Conservation (phyloP, 192 early-diverging fungal species). For the Phlyctochytrium planicorne region DNA sequence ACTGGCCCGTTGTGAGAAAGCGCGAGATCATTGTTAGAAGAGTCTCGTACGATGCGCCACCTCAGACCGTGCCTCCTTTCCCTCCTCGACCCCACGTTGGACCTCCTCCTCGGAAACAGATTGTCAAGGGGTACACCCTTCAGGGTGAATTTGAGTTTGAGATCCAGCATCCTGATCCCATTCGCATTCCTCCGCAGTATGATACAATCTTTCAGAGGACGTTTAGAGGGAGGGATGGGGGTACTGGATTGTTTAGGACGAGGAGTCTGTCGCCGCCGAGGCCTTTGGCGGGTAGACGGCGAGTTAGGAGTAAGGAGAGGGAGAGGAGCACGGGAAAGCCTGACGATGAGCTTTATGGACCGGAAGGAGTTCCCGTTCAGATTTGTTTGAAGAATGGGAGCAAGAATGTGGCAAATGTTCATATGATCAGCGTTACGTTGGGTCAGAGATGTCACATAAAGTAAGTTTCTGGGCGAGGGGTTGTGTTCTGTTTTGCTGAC, state of each 20-base stretch:
- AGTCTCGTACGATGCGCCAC: background rate
- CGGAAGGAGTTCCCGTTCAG: constrained; percentile 4
- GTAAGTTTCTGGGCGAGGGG: too few relatives aligned
- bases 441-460: constrained; percentile 5
- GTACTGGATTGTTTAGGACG: background rate
- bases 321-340: constrained; percentile 5
- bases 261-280: background rate
- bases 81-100: background rate
- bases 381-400: background rate
- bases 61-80: constrained; percentile 2
- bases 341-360: constrained; percentile 3
- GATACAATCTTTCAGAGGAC: background rate
- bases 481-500: background rate
- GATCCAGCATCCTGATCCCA: constrained; percentile 2
- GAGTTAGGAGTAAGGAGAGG: background rate
- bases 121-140: background rate
- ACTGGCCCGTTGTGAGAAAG: constrained; percentile 2
- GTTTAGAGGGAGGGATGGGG: background rate
- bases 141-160: background rate
- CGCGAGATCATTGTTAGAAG: background rate
- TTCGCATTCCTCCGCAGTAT: background rate
- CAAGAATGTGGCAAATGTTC: background rate
- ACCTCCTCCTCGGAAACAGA: background rate
- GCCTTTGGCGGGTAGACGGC: background rate
- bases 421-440: background rate